These are phyloP conservation scores for Stramenopiles sp. DNA, from an alignment of 352 stramenopile genomes.

Conservation along the genomic window DNA sequence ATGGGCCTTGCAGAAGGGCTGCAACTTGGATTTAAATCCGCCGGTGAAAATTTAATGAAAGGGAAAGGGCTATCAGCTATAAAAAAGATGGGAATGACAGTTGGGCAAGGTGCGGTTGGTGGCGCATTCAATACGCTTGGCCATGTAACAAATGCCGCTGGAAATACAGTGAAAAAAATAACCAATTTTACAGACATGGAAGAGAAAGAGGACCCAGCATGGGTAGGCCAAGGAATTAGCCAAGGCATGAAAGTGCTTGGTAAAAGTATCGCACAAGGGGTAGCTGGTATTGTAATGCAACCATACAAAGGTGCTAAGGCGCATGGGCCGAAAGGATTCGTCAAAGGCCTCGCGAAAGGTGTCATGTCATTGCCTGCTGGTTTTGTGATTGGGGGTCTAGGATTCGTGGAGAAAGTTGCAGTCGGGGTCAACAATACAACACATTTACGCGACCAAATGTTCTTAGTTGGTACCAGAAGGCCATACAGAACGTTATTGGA, in stretches of 20 bases:
- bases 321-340: slow-evolving; percentile 47
- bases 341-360: slow-evolving; percentile 45
- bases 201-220: neutral
- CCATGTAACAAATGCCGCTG: neutral
- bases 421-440: slow-evolving; percentile 58
- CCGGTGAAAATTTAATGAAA: neutral
- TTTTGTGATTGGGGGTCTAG: slow-evolving; percentile 49
- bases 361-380: slow-evolving; percentile 48
- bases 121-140: neutral
- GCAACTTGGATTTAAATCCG: neutral
- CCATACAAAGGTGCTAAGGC: slow-evolving; percentile 44
- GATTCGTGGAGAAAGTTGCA: slow-evolving; percentile 50
- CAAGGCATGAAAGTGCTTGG: slow-evolving; percentile 25
- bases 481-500: neutral
- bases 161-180: neutral
- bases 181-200: neutral
- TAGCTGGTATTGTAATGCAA: slow-evolving; percentile 50
- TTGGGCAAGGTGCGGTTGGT: neutral
- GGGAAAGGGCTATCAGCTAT: neutral
- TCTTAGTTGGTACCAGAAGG: slow-evolving; percentile 38
- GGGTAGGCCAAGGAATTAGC: neutral
- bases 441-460: slow-evolving; percentile 50
- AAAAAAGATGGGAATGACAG: neutral
- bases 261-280: slow-evolving; percentile 46
- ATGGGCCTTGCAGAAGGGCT: neutral